Base-by-base conservation (phyloP, 306 rosid genomes). In the Dryas alaskensis region DNA sequence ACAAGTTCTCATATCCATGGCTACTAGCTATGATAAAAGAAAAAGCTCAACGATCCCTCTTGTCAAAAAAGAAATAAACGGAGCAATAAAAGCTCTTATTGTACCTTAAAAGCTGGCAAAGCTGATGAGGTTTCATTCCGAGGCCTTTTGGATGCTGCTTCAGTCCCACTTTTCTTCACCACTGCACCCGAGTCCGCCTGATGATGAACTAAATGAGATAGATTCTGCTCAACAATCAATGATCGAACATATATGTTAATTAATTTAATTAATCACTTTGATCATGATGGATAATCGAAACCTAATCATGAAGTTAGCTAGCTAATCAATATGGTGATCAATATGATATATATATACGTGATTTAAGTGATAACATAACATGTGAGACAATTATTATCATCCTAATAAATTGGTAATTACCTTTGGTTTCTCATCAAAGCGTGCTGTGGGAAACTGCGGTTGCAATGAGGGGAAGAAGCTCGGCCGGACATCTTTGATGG, bases 41-140 rank as follows among this genome's bases (percentile, higher is more conserved):
- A 49, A 66, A 67, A 4, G 31, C 31, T 40, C n/a, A 31, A 76
- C 62, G 50, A 67, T 10, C 69, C 53, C 53, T 69, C 65, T 58
- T 68, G 69, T 12, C 67, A 67, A 73, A 47, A 0, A 57, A 57
- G 14, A 48, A 6, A 16, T 37, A 48, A 27, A 71, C 53, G 65
- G 37, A 78, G 75, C 44, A 57, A 27, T 27, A 27, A 19, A 19
- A 19, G 31, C 31, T 49, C 55, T 78, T 81, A 79, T 76, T 80
- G 85, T 88, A 93, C 98, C 98, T 95, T 95, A 81, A 92, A 95
- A 86, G 96, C 99, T 86, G 99, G 99, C 90, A 95, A 82, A 79
- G 98, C 77, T 9, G 99, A 84, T 59, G 95, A 85, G 37, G 85
- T 84, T 88, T 95, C 98, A 87, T 84, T 92, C 61, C 97, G 82